Percentiles rank a stretch among this genome's conserved stretches.
Conservation (phyloP, 192 early-diverging fungal species). For the Pilaira anomala region DNA sequence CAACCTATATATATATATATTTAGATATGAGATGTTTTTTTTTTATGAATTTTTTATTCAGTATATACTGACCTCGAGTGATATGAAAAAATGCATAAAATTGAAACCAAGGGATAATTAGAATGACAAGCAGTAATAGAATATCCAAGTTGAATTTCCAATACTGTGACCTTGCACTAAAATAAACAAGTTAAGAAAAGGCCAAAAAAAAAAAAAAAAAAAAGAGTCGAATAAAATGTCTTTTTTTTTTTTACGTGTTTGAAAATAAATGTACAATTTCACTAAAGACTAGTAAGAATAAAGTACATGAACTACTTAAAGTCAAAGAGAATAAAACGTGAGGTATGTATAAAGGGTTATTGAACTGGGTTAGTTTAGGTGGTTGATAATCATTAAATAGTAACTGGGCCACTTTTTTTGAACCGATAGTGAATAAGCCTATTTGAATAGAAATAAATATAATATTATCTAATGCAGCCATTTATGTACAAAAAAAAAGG, state of each 20-base stretch:
- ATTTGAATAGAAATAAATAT: conserved; percentile 10
- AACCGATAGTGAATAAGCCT: neutral
- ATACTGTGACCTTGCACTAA: conserved; percentile 65
- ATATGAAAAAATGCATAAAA: conserved; percentile 56
- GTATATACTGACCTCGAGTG: conserved; percentile 21
- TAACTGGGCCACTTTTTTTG: neutral
- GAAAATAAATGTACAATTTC: conserved; percentile 71
- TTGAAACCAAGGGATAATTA: conserved; percentile 76
- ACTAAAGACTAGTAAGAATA: conserved; percentile 82
- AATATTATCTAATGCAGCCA: neutral
- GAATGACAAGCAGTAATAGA: conserved; percentile 65
- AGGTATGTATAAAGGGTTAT: neutral
- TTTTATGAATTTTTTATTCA: neutral
- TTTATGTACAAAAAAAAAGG: neutral
- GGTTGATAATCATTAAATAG: conserved; percentile 18
- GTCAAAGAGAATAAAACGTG: conserved; percentile 66
- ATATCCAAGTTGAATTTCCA: conserved; percentile 72
- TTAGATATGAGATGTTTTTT: neutral
- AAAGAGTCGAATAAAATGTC: neutral
- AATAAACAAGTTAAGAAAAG: neutral
- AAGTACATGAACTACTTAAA: conserved; percentile 68
- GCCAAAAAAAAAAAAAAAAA: neutral
- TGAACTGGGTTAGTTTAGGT: neutral
- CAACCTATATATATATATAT: conserved; percentile 1
- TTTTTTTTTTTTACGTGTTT: conserved; percentile 43